A percentile compares a stretch with the other conserved stretches of the same genome.
These are phyloP conservation scores for Colletotrichum sp. DNA, from an alignment of 2,329 filamentous ascomycete species.

Conservation along the genomic window DNA sequence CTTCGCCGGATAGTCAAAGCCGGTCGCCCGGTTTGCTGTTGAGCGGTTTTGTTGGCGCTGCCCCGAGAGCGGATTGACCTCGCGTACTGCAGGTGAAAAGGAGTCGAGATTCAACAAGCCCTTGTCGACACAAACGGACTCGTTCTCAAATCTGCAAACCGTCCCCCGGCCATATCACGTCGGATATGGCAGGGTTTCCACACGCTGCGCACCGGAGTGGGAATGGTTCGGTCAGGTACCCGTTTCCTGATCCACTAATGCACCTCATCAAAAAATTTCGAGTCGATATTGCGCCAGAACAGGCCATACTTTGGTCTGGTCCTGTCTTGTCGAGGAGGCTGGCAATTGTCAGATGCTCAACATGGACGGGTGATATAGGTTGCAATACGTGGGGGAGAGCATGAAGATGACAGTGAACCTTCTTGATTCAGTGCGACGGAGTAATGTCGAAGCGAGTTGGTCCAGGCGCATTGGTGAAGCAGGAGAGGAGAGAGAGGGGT, in stretches of 20 bases:
- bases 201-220: conserved; percentile 14
- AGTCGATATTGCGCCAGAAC: conserved; percentile 12
- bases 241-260: conserved; percentile 22
- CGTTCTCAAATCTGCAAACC: conserved; percentile 2
- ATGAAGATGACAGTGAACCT: not conserved
- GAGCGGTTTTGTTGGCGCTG: not conserved
- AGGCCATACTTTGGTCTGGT: conserved; percentile 4
- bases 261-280: conserved; percentile 20
- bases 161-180: conserved; percentile 15
- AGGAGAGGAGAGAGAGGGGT: not conserved
- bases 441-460: not conserved
- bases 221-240: conserved; percentile 17
- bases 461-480: not conserved
- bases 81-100: conserved; percentile 8
- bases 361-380: not conserved
- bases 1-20: not conserved
- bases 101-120: conserved; percentile 1
- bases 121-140: conserved; percentile 4
- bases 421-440: not conserved
- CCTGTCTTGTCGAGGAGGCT: not conserved
- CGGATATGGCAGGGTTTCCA: conserved; percentile 15
- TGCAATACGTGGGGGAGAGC: not conserved
- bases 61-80: not conserved
- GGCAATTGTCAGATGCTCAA: not conserved
- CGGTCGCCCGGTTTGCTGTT: not conserved